phyloP scores from a whole-genome alignment of 768 basidiomycete genomes.

The Mycena epipterygia region DNA sequence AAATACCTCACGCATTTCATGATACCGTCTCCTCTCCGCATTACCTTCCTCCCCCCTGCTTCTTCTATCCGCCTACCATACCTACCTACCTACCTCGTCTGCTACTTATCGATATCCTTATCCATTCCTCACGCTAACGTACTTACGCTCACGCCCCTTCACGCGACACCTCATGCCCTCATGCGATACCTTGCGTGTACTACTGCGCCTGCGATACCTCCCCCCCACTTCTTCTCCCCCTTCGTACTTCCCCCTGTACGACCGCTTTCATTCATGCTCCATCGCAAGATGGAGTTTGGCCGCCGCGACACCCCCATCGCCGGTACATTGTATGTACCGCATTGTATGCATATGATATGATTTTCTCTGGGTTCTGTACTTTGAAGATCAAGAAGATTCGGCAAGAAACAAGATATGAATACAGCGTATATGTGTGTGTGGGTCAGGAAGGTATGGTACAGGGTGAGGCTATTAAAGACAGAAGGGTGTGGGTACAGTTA shows the following conservation, averaged over 20 bases:
- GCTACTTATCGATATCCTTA: slow-evolving; percentile 36
- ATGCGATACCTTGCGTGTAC: slow-evolving; percentile 25
- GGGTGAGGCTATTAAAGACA: slow-evolving; percentile 8
- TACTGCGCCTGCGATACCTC: slow-evolving; percentile 28
- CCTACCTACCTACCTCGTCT: too few relatives aligned
- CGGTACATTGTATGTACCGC: background rate
- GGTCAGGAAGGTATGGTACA: background rate
- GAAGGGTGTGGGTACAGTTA: slow-evolving; percentile 29
- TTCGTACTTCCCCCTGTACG: background rate
- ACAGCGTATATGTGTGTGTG: too few relatives aligned
- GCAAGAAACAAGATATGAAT: background rate
- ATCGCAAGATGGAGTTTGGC: background rate
- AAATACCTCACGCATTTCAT: slow-evolving; percentile 37
- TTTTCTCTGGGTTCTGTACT: slow-evolving; percentile 14
- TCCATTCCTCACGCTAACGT: slow-evolving; percentile 21
- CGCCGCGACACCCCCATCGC: slow-evolving; percentile 21
- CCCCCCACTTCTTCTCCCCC: background rate
- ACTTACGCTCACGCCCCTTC: slow-evolving; percentile 10
- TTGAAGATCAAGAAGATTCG: background rate
- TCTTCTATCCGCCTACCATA: slow-evolving; percentile 5
- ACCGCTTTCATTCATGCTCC: background rate
- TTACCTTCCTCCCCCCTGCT: background rate
- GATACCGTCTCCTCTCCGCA: slow-evolving; percentile 27
- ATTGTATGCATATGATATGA: slow-evolving; percentile 22
- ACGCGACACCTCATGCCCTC: slow-evolving; percentile 18